A percentile compares a stretch with the other conserved stretches of the same genome.
phyloP scores from a whole-genome alignment of 2,329 filamentous ascomycete genomes.

The Bertia moriformis region DNA sequence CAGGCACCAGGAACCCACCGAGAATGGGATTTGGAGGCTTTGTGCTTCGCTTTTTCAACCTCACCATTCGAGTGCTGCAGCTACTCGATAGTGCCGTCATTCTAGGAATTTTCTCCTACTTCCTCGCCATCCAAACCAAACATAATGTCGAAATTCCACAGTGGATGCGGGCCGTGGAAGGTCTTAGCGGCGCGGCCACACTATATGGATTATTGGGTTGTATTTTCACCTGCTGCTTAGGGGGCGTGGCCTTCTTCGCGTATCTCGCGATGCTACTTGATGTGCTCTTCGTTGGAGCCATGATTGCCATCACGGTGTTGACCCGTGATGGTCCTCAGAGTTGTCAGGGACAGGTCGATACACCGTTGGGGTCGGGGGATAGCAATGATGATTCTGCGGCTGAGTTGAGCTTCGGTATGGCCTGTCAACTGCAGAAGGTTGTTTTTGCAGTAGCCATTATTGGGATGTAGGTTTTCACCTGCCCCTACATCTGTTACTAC shows the following conservation, averaged over 20 bases:
- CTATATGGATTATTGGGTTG: slow-evolving; percentile 48
- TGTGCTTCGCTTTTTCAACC: neutral
- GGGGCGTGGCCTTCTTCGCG: slow-evolving; percentile 47
- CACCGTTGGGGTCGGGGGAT: slow-evolving; percentile 40
- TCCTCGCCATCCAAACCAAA: slow-evolving; percentile 42
- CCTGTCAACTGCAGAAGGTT: slow-evolving; percentile 48
- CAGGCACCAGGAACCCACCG: neutral
- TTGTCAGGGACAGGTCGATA: slow-evolving; percentile 38
- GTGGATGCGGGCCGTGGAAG: slow-evolving; percentile 45
- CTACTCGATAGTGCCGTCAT: slow-evolving; percentile 23
- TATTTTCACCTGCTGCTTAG: slow-evolving; percentile 49
- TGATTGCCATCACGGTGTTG: slow-evolving; percentile 50
- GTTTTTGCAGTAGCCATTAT: slow-evolving; percentile 50
- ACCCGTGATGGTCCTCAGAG: slow-evolving; percentile 40
- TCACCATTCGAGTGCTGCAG: neutral
- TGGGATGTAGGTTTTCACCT: slow-evolving; percentile 31
- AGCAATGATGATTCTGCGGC: slow-evolving; percentile 22
- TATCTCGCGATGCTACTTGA: slow-evolving; percentile 48
- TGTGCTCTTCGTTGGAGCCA: slow-evolving; percentile 43
- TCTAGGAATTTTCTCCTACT: slow-evolving; percentile 53
- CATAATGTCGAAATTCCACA: slow-evolving; percentile 35
- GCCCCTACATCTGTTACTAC: neutral
- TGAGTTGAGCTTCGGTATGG: slow-evolving; percentile 25
- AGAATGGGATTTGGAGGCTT: neutral
- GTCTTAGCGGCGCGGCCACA: slow-evolving; percentile 43